Evolutionary conservation across 441 rosid species (phyloP).

Genomic region (Iberis amara): DNA sequence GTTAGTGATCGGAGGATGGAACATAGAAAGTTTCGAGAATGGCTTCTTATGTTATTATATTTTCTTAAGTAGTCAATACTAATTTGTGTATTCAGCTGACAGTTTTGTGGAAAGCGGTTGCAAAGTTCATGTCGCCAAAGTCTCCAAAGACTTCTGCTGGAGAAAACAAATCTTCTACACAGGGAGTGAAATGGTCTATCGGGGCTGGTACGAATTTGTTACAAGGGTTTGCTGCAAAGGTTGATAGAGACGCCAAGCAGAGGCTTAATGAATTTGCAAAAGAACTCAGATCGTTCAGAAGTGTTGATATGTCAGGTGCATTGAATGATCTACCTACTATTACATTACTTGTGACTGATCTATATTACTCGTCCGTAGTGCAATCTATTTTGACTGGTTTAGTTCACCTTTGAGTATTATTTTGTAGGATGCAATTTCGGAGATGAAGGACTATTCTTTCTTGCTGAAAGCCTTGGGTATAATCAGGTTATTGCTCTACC

Average conservation of each 20-base stretch:
- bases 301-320: slow-evolving; percentile 91
- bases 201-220: slow-evolving; percentile 58
- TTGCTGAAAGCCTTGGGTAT: slow-evolving; percentile 83
- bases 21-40: not conserved
- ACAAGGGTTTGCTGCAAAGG: slow-evolving; percentile 56
- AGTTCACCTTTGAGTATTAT: slow-evolving; percentile 19
- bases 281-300: slow-evolving; percentile 64
- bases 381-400: not conserved
- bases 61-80: slow-evolving; percentile 30
- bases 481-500: slow-evolving; percentile 56
- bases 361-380: not conserved
- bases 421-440: slow-evolving; percentile 81
- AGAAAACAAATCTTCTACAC: slow-evolving; percentile 43
- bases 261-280: slow-evolving; percentile 77
- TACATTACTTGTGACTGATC: not conserved
- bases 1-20: slow-evolving; percentile 1
- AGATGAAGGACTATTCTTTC: slow-evolving; percentile 87
- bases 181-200: slow-evolving; percentile 51
- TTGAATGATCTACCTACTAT: slow-evolving; percentile 4
- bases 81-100: slow-evolving; percentile 52
- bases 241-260: slow-evolving; percentile 66
- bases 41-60: slow-evolving; percentile 9
- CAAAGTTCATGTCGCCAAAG: slow-evolving; percentile 45
- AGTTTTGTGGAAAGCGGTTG: slow-evolving; percentile 83
- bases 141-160: slow-evolving; percentile 34